A percentile compares a stretch with the other conserved stretches of the same genome.
Conservation (phyloP, 78 protist species). For the Guillardia theta region DNA sequence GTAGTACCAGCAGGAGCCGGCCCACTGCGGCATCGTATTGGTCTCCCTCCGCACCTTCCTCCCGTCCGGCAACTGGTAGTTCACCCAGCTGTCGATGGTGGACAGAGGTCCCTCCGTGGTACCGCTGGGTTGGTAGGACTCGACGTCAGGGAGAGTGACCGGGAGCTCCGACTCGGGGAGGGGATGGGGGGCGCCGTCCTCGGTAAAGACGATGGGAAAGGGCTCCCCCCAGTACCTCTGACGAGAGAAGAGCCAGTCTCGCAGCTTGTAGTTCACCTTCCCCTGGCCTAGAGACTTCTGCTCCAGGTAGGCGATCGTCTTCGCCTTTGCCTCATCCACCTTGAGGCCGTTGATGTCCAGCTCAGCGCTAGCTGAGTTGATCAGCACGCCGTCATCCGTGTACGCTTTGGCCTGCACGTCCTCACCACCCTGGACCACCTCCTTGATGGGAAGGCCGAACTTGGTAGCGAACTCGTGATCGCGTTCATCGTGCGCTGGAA, state of each 20-base stretch:
- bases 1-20: slow-evolving; percentile 64
- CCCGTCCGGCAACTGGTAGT: neutral
- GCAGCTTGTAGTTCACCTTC: slow-evolving; percentile 64
- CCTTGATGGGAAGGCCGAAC: slow-evolving; percentile 49
- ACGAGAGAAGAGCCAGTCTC: slow-evolving; percentile 93
- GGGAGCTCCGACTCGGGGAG: neutral
- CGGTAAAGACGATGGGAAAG: slow-evolving; percentile 75
- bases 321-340: neutral
- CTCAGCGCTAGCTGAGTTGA: slow-evolving; percentile 14
- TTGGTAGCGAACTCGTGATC: slow-evolving; percentile 77
- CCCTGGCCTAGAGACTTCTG: neutral
- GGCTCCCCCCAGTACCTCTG: slow-evolving; percentile 93
- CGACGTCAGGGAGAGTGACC: neutral
- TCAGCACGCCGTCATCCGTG: slow-evolving; percentile 1
- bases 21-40: slow-evolving; percentile 68
- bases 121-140: slow-evolving; percentile 26
- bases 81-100: neutral
- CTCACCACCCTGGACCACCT: neutral
- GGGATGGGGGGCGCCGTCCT: neutral
- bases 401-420: neutral
- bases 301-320: neutral
- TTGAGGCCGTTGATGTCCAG: neutral
- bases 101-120: neutral
- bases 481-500: slow-evolving; percentile 86
- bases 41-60: slow-evolving; percentile 42